Base-by-base conservation (phyloP, 148 eudicot species). In the Camellia lanceoleosa region DNA sequence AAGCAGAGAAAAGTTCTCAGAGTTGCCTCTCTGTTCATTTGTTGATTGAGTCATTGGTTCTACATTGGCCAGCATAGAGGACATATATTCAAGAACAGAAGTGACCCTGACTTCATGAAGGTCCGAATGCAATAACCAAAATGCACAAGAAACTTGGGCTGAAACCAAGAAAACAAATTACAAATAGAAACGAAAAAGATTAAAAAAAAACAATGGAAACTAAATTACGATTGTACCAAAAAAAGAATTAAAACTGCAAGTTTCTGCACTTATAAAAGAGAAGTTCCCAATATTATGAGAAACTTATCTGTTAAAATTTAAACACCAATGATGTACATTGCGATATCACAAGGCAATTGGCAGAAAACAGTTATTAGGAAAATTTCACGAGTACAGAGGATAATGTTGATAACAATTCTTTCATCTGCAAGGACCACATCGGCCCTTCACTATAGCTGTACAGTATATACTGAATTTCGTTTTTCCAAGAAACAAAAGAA, bases 91-190 rank as follows among this genome's bases (percentile, higher is more conserved):
- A 80, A 93, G 83, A 60, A 89, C 86, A 42, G 94, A 88, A 79
- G 72, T 80, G 47, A 86, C 84, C 87, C 78, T 87, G 42, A 30
- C 47, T 70, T 91, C 88, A 67, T 92, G 97, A 69, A 90, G 84
- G 83, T 92, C 99, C 20, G 88, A 87, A 88, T 89, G 97, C 42
- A 93, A 81, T 81, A 84, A 47, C 97, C 97, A 92, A 88, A 93
- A 87, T 58, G 82, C 66, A 86, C 92, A 70, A 62, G 99, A 92
- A 70, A 95, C 93, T 73, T 89, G 92, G 52, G 78, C 97, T 95
- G 90, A 84, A 89, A 78, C 11, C 23, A 15, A 13, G 46, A 52
- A 10, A 58, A 41, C 4, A 65, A 80, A 47, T 38, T 63, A 79
- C 69, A n/a, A 46, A 54, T 20, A 23, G 15, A 2, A 75, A 43